Percentiles rank a stretch among this genome's conserved stretches.
These are phyloP conservation scores for Neonectria faginata DNA, from an alignment of 2,329 filamentous ascomycete genomes.

Conservation along the genomic window DNA sequence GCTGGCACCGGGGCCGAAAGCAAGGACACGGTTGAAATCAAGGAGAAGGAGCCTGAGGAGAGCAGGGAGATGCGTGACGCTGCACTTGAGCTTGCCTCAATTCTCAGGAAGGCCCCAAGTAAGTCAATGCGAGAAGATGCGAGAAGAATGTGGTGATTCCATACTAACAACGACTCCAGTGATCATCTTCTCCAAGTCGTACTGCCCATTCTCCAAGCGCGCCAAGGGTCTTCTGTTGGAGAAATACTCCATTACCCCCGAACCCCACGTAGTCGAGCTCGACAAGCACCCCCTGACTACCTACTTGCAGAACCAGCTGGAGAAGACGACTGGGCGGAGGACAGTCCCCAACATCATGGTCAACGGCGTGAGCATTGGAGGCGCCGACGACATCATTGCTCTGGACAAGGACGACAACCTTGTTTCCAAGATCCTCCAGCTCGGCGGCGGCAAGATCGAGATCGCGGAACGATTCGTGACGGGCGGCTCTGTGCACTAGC, in stretches of 20 bases:
- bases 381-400: conserved; percentile 84
- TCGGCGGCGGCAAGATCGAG: conserved; percentile 76
- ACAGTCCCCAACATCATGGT: conserved; percentile 96
- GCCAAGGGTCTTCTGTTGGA: conserved; percentile 89
- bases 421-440: conserved; percentile 75
- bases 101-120: conserved; percentile 89
- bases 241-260: conserved; percentile 84
- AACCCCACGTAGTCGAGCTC: conserved; percentile 90
- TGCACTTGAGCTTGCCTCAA: conserved; percentile 78
- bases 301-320: conserved; percentile 78
- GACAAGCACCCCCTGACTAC: conserved; percentile 82
- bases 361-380: conserved; percentile 89
- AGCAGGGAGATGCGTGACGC: conserved; percentile 72
- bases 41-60: conserved; percentile 56
- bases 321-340: conserved; percentile 78
- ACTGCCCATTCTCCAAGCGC: conserved; percentile 86
- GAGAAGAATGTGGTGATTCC: conserved; percentile 1
- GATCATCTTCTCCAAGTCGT: conserved; percentile 95
- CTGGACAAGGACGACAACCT: conserved; percentile 76
- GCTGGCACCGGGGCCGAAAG: conserved; percentile 40
- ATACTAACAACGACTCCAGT: conserved; percentile 63
- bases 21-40: conserved; percentile 31
- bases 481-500: conserved; percentile 25
- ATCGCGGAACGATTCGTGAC: conserved; percentile 61
- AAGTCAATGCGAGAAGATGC: conserved; percentile 49